Conservation (phyloP, 441 rosid genomes). For the Breynia disticha region DNA sequence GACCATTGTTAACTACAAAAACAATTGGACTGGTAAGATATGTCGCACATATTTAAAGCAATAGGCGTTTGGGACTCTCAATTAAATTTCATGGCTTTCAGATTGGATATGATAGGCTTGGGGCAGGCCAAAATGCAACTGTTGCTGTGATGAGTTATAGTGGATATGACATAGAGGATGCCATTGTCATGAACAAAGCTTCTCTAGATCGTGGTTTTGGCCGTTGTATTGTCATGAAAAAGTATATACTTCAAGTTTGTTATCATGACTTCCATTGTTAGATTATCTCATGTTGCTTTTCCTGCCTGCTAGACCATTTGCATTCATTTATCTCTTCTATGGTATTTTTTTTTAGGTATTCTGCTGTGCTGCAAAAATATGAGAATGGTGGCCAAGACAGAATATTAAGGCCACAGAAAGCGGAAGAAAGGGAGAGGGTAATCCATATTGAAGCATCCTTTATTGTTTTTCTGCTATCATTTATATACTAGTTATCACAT, state of each 20-base stretch:
- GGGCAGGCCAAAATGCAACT: conserved; percentile 99
- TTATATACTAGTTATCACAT: no score
- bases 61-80: conserved; percentile 11
- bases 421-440: conserved; percentile 77
- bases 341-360: conserved; percentile 34
- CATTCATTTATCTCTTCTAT: conserved; percentile 10
- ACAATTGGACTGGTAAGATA: conserved; percentile 79
- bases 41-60: background rate
- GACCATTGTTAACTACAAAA: conserved; percentile 86
- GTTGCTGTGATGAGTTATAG: conserved; percentile 96
- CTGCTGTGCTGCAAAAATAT: conserved; percentile 42
- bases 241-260: conserved; percentile 29
- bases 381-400: conserved; percentile 42
- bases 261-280: conserved; percentile 1
- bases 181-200: conserved; percentile 95
- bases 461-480: background rate
- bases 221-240: conserved; percentile 91
- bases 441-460: conserved; percentile 8
- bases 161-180: conserved; percentile 99
- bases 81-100: conserved; percentile 32
- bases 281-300: background rate
- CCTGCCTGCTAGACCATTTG: conserved; percentile 1
- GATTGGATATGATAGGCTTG: conserved; percentile 96
- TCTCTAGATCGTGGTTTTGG: conserved; percentile 99
- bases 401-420: conserved; percentile 56